Base-by-base conservation (phyloP, 73 alveolate species). In the Stentor coeruleus region DNA sequence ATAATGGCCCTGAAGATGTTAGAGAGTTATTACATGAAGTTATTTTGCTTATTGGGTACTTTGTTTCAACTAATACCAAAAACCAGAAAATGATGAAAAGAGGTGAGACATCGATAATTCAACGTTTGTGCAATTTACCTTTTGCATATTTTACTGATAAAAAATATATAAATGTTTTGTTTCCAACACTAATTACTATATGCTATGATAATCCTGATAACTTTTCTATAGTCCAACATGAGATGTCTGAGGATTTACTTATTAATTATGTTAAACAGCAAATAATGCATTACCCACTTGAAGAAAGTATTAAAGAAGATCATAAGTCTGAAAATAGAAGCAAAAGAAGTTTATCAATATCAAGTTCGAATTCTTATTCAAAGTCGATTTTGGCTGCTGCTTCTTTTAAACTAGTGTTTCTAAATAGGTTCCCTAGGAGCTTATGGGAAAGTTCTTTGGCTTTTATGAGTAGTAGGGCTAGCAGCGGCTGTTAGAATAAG, bases 121-220 rank as follows among this genome's bases (percentile, higher is more conserved):
- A 94, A 76, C 90, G 86, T 77, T 88, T 94, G 74, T 94, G 97
- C 81, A 91, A 90, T 81, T 86, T 94, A 82, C 99, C 99, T 15
- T 90, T 94, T 89, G 86, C 94, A 39, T 94, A 94, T 83, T 94
- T 94, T 86, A 77, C 93, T 57, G 99, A 94, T 80, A 92, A 92
- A 85, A 90, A 89, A 83, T 84, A 91, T 55, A 94, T 89, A 84
- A 97, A 92, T 83, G 92, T 94, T 55, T 89, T 94, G 59, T 94
- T 92, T 77, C 99, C 99, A 0, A 94, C 99, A 35, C 82, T 94
- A 84, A 92, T 94, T 26, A 59, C 91, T 42, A 86, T 88, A 30
- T 81, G 93, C 42, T 92, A 91, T 85, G 92, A 88, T 77, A 84
- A 90, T 82, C 91, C 88, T 39, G 77, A 97, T 80, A 90, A 88